phyloP scores from a whole-genome alignment of 164 flowering plant genomes.

The Hamamelis virginiana region DNA sequence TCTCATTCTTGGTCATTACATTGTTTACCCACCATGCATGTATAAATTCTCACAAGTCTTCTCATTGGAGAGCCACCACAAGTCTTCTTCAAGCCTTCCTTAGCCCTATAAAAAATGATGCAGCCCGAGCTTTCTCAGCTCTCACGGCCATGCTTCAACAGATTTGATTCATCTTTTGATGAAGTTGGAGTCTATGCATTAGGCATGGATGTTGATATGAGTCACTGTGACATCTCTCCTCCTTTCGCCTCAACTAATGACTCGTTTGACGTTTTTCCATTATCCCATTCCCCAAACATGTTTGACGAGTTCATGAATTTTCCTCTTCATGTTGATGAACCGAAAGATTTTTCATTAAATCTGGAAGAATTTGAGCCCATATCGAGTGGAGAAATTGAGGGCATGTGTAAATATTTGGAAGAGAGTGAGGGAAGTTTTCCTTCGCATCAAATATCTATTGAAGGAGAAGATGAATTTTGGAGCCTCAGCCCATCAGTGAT shows the following conservation, averaged over 20 bases:
- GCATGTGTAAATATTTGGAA: neutral
- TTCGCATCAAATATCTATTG: neutral
- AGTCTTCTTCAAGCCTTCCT: neutral
- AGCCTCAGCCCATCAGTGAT: neutral
- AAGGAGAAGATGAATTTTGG: neutral
- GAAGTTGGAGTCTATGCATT: neutral
- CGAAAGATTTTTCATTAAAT: neutral
- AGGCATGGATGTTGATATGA: constrained; percentile 2
- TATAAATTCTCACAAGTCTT: neutral
- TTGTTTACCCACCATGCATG: neutral
- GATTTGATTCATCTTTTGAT: neutral
- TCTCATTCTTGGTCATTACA: neutral
- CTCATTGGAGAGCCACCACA: neutral
- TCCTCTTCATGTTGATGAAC: neutral
- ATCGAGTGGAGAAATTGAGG: neutral
- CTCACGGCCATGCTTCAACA: constrained; percentile 4
- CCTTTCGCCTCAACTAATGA: neutral
- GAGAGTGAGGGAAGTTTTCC: neutral
- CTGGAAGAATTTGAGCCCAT: neutral
- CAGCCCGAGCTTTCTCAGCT: neutral
- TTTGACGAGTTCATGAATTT: neutral
- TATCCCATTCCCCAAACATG: neutral
- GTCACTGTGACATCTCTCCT: neutral
- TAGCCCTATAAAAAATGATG: constrained; percentile 1
- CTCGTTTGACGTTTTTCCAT: neutral